A percentile compares a stretch with the other conserved stretches of the same genome.
phyloP scores from a whole-genome alignment of 2,329 filamentous ascomycete species.

The Knufia petricola region DNA sequence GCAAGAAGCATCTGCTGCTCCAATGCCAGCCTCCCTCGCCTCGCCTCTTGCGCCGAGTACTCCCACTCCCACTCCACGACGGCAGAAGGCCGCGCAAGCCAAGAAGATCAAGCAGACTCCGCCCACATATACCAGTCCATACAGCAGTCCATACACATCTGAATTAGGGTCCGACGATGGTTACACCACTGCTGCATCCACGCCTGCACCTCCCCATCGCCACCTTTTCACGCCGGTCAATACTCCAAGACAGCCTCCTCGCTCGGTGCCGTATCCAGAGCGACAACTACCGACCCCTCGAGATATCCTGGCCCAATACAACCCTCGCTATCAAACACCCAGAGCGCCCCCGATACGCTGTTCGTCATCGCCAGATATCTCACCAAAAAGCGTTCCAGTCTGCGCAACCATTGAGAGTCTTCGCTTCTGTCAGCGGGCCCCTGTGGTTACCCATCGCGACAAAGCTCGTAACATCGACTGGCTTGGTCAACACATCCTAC shows the following conservation, averaged over 20 bases:
- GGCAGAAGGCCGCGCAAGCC: constrained; percentile 12
- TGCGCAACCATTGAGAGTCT: background rate
- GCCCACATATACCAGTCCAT: constrained; percentile 23
- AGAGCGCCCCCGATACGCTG: background rate
- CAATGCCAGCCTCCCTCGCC: background rate
- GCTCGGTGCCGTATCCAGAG: constrained; percentile 14
- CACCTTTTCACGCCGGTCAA: constrained; percentile 37
- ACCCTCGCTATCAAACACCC: background rate
- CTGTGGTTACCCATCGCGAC: background rate
- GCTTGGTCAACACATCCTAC: background rate
- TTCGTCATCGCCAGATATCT: constrained; percentile 6
- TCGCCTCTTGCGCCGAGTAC: constrained; percentile 3
- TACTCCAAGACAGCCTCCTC: constrained; percentile 25
- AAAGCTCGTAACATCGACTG: background rate
- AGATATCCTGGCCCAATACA: constrained; percentile 1
- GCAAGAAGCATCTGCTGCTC: constrained; percentile 23
- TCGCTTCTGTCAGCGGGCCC: background rate
- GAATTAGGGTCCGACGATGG: constrained; percentile 31
- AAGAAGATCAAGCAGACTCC: constrained; percentile 22
- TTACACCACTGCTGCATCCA: constrained; percentile 29
- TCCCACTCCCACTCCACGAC: background rate
- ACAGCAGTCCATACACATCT: constrained; percentile 32
- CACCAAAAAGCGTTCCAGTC: constrained; percentile 6
- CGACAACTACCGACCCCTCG: constrained; percentile 5
- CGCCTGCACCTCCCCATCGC: constrained; percentile 32